A percentile compares a stretch with the other conserved stretches of the same genome.
Evolutionary conservation across 306 rosid genomes (phyloP).

Genomic region (Quercus mongolica): DNA sequence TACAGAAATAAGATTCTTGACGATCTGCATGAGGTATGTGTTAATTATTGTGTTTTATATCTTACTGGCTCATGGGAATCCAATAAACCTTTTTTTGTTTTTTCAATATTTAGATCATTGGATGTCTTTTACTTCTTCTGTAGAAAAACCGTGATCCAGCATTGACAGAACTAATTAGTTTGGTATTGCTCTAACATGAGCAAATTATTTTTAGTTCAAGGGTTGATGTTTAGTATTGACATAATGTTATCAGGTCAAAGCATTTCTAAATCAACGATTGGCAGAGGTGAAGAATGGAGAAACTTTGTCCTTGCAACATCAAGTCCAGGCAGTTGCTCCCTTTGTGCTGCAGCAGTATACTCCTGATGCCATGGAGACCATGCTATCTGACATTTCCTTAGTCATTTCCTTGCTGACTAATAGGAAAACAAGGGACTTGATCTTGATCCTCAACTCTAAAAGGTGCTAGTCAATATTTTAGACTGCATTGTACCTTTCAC

Average conservation of each 20-base stretch:
- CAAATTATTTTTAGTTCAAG: conserved; percentile 3
- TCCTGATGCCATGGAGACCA: conserved; percentile 64
- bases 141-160: conserved; percentile 2
- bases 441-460: conserved; percentile 94
- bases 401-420: conserved; percentile 82
- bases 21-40: conserved; percentile 79
- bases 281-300: conserved; percentile 72
- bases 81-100: background rate
- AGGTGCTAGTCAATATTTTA: conserved; percentile 42
- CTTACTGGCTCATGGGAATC: conserved; percentile 5
- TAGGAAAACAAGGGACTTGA: conserved; percentile 79
- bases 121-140: background rate
- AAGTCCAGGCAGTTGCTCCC: conserved; percentile 91
- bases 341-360: conserved; percentile 82
- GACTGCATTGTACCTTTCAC: background rate
- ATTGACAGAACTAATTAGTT: conserved; percentile 9
- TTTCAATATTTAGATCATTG: background rate
- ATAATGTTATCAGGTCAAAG: conserved; percentile 57
- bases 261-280: conserved; percentile 78
- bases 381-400: conserved; percentile 64
- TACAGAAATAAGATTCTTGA: conserved; percentile 88
- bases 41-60: background rate
- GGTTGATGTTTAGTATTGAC: conserved; percentile 10
- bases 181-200: conserved; percentile 4
- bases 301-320: conserved; percentile 80